Base-by-base conservation (phyloP, 164 flowering plant genomes). In the Taxillus chinensis region DNA sequence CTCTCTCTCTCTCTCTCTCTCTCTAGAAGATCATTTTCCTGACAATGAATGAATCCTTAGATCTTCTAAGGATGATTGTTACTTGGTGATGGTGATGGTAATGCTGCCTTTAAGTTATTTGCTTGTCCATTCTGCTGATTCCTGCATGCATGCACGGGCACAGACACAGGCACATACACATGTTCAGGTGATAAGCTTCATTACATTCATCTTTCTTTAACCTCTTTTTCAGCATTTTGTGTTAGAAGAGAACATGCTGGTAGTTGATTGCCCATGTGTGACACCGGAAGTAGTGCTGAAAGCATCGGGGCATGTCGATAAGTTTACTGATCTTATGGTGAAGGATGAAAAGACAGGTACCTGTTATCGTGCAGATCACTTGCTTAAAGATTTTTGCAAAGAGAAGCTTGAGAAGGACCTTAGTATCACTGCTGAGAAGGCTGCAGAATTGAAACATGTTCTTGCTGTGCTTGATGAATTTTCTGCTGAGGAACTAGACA, bases 291-390 rank as follows among this genome's bases (percentile, higher is more conserved):
- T 79, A 61, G 97, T 93, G 16, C 76, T 93, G 57, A 90, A 86
- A 75, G 99, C 99, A n/a, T 93, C 99, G 5, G 97, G 99, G 62
- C 99, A 93, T 75, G 99, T 93, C 52, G 99, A 93, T 15, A 93
- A 90, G 73, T 93, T 93, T 67, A 93, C 96, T 40, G 99, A 93
- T 64, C 96, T 93, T 41, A 90, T 93, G 99, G 99, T 90, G 11
- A 92, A 92, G 78, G 98, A 92, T 77, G 96, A 87, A 67, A 87
- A 85, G 66, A 87, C 96, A 1, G 95, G 95, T 43, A 82, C 85
- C 9, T 90, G 95, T 64, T 86, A 83, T 68, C 83, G 98, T n/a
- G 98, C 98, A 27, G 98, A 90, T 70, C 96, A 92, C 71, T 74
- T 92, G 78, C 83, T 92, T 48, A 92, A 88, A 77, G 98, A 90